Percentiles rank a stretch among this genome's conserved stretches.
Conservation (phyloP, 306 rosid species). For the Delonix regia region DNA sequence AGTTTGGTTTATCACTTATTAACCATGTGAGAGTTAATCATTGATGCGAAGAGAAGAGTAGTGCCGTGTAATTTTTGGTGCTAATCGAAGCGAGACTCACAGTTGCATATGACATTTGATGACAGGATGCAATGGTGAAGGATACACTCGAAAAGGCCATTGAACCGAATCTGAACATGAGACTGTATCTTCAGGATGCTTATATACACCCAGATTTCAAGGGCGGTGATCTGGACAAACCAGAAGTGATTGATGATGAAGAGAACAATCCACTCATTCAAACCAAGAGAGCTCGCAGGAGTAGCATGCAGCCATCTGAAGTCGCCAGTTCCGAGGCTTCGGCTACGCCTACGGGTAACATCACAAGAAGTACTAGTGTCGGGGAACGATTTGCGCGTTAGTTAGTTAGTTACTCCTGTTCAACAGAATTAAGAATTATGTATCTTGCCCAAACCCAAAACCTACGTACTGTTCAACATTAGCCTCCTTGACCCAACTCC, state of each 20-base stretch:
- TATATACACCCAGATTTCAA: conserved; percentile 79
- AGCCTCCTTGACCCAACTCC: background rate
- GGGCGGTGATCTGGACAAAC: conserved; percentile 40
- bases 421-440: background rate
- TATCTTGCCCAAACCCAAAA: background rate
- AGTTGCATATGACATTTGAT: conserved; percentile 25
- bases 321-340: conserved; percentile 1
- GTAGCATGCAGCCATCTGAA: conserved; percentile 60
- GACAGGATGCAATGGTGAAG: conserved; percentile 92
- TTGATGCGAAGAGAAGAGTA: background rate
- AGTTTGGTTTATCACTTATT: too few relatives aligned
- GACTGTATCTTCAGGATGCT: conserved; percentile 71
- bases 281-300: conserved; percentile 60
- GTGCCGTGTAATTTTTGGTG: background rate
- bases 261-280: conserved; percentile 78
- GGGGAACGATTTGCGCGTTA: background rate
- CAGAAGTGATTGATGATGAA: conserved; percentile 58
- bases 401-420: background rate
- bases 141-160: conserved; percentile 82
- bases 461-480: too few relatives aligned
- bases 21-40: background rate
- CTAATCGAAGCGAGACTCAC: background rate
- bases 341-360: background rate
- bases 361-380: background rate
- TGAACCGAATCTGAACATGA: conserved; percentile 76